Base-by-base conservation (phyloP, 768 basidiomycete species). In the Tylopilus intermedius region DNA sequence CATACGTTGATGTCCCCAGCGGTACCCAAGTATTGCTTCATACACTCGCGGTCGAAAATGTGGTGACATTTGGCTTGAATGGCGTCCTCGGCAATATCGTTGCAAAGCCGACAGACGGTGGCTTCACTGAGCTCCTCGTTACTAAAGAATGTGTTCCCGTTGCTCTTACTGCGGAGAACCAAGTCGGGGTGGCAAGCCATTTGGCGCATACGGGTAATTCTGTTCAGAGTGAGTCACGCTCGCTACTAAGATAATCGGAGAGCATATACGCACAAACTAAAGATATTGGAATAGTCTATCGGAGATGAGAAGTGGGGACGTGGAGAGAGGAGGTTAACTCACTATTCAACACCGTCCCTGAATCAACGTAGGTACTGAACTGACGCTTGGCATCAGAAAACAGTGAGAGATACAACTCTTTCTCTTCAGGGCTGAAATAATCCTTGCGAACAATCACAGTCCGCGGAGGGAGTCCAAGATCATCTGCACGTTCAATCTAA, bases 161-260 rank as follows among this genome's bases (percentile, higher is more conserved):
- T 92, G 22, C 78, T 87, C 74, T 87, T 94, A 74, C 87, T 90
- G 47, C 88, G 80, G 18, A 97, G 75, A 13, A 98, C 94, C 32
- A 98, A 79, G 67, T 97, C 95, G 6, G 95, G 95, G 65, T 92
- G 91, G 59, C 91, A 93, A 6, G 90, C 91, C 89, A 93, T 89
- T 75, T 94, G 91, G 42, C 91, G 78, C 92, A 97, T 95, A 48
- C 96, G 85, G 6, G 94, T 98, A 51, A 98, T 83, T 60, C 91
- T 86, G 47, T 57, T 62, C 51, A 69, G 47, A 66, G 63, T 15
- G 3, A 6, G 40, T 48, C 51, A 47, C 49, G 46, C 43, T 44
- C 22, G 9, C 7, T 8, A 53, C 24, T 30, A 45, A 26, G 5
- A 43, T 11, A 33, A 33, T 21, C n/a, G n/a, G 11, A 10, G 15